These are phyloP conservation scores for Chaetomium tenue DNA, from an alignment of 495 filamentous ascomycete genomes.

Conservation along the genomic window DNA sequence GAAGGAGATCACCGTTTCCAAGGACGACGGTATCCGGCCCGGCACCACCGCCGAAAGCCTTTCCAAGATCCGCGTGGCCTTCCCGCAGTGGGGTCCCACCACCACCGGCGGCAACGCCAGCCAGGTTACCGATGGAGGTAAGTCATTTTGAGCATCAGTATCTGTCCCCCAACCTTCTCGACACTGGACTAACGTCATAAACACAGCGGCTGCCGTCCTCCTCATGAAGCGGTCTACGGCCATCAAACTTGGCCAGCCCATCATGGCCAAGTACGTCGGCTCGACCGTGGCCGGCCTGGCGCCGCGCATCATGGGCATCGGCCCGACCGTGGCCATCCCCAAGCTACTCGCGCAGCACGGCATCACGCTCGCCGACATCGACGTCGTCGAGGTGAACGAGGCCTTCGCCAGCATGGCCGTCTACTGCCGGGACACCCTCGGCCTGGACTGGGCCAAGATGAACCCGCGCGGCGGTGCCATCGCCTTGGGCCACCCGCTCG, in stretches of 20 bases:
- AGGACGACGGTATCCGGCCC: constrained; percentile 84
- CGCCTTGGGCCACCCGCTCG: constrained; percentile 80
- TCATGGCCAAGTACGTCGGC: constrained; percentile 91
- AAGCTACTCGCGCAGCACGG: constrained; percentile 84
- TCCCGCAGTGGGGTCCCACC: constrained; percentile 81
- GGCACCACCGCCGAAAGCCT: constrained; percentile 84
- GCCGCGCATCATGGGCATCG: constrained; percentile 96
- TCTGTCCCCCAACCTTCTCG: background rate
- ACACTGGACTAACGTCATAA: constrained; percentile 11
- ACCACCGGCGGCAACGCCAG: constrained; percentile 94
- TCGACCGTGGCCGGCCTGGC: constrained; percentile 86
- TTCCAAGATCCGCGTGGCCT: constrained; percentile 84
- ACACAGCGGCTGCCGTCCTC: constrained; percentile 72
- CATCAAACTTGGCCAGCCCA: constrained; percentile 81
- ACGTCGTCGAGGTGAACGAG: constrained; percentile 94
- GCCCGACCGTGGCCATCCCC: constrained; percentile 88
- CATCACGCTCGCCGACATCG: constrained; percentile 75
- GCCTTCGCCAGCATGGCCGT: constrained; percentile 97
- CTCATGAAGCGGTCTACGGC: constrained; percentile 93
- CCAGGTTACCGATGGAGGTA: constrained; percentile 88
- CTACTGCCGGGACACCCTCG: constrained; percentile 78
- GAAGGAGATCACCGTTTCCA: constrained; percentile 71
- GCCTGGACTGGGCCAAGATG: constrained; percentile 78
- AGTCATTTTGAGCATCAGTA: background rate
- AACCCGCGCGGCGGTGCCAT: constrained; percentile 81